Percentiles rank a stretch among this genome's conserved stretches.
Evolutionary conservation across 176 grass and related monocot species (phyloP).

Genomic region (Eremochloa ophiuroides): DNA sequence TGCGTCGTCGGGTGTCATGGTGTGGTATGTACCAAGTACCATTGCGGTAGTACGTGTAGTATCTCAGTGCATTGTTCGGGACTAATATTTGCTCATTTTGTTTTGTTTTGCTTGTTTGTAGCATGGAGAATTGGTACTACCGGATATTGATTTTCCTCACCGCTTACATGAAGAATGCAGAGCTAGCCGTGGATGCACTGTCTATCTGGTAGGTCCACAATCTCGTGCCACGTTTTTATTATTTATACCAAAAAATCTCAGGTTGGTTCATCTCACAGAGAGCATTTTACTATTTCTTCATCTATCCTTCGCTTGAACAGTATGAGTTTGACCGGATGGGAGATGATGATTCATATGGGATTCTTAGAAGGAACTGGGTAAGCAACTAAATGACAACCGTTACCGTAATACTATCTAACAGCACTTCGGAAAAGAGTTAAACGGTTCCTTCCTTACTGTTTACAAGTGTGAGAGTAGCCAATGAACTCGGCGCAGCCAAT

Average conservation of each 20-base stretch:
- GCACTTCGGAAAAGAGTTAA: background rate
- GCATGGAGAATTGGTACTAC: conserved; percentile 70
- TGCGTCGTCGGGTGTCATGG: conserved; percentile 39
- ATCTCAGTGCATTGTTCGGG: background rate
- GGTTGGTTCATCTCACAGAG: background rate
- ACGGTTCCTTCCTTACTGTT: background rate
- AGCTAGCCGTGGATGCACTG: conserved; percentile 56
- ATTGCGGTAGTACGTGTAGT: no score
- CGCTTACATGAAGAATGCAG: conserved; percentile 43
- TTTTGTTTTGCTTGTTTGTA: conserved; percentile 1
- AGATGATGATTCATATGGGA: conserved; percentile 71
- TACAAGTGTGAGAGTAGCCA: conserved; percentile 36
- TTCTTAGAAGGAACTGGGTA: conserved; percentile 76
- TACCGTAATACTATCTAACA: background rate
- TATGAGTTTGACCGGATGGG: conserved; percentile 47
- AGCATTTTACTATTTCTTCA: no score
- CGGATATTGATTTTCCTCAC: conserved; percentile 50
- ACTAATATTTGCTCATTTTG: background rate
- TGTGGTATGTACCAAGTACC: conserved; percentile 55
- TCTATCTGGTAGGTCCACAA: conserved; percentile 44
- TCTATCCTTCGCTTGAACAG: background rate
- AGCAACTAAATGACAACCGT: background rate
- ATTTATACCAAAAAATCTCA: background rate
- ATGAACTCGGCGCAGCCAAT: conserved; percentile 40
- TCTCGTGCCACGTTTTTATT: background rate